Conservation (phyloP, 345 rosid species). For the Stellera chamaejasme region DNA sequence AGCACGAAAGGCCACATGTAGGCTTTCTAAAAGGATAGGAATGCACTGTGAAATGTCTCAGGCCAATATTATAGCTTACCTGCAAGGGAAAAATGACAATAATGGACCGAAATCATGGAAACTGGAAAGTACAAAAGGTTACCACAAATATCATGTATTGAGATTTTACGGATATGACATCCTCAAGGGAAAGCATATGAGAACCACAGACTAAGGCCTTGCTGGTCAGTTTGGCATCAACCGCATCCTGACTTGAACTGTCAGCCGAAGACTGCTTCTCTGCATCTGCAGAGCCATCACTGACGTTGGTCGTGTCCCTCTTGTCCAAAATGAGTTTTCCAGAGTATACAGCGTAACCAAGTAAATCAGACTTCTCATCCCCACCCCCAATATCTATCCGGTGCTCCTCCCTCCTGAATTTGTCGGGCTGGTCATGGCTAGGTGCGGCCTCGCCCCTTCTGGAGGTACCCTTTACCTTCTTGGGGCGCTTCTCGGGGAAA, state of each 20-base stretch:
- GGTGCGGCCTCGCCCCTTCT: slow-evolving; percentile 22
- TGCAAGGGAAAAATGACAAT: slow-evolving; percentile 23
- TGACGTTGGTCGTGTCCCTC: slow-evolving; percentile 25
- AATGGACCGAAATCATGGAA: neutral
- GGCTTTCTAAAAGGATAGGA: slow-evolving; percentile 60
- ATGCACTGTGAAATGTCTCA: slow-evolving; percentile 86
- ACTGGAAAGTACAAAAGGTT: neutral
- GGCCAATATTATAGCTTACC: slow-evolving; percentile 79
- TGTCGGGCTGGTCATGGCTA: slow-evolving; percentile 29
- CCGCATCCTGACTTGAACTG: slow-evolving; percentile 31
- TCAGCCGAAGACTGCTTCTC: slow-evolving; percentile 38
- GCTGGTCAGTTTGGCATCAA: slow-evolving; percentile 76
- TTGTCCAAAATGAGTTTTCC: slow-evolving; percentile 78
- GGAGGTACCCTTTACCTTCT: slow-evolving; percentile 59
- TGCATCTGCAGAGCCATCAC: slow-evolving; percentile 24
- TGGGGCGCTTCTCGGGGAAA: slow-evolving; percentile 78
- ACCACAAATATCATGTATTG: slow-evolving; percentile 2
- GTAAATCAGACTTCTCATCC: slow-evolving; percentile 84
- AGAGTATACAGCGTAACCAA: slow-evolving; percentile 61
- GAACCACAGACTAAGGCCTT: slow-evolving; percentile 85
- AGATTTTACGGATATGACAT: slow-evolving; percentile 64
- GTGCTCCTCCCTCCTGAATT: slow-evolving; percentile 48
- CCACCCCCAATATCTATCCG: slow-evolving; percentile 73
- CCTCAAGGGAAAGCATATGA: slow-evolving; percentile 56
- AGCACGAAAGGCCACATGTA: slow-evolving; percentile 68